Evolutionary conservation across 2,329 filamentous ascomycete genomes (phyloP).

Genomic region (Aspergillus vadensis): DNA sequence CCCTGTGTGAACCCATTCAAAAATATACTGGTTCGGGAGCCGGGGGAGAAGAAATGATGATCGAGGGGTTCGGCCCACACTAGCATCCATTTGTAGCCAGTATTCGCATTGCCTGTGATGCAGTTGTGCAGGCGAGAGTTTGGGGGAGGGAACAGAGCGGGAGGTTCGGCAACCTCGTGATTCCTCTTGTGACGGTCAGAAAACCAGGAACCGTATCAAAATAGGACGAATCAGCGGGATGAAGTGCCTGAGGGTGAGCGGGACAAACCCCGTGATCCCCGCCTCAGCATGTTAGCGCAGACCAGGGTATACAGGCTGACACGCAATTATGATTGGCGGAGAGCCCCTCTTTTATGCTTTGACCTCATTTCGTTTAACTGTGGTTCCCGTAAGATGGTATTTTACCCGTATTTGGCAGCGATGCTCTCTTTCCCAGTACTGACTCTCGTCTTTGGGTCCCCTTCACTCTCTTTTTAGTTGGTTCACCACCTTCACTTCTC

Average conservation of each 20-base stretch:
- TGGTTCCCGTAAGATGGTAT: slow-evolving; percentile 14
- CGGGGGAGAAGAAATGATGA: background rate
- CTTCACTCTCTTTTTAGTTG: slow-evolving; percentile 5
- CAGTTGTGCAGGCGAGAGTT: background rate
- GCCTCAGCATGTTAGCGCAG: slow-evolving; percentile 12
- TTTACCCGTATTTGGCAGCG: slow-evolving; percentile 14
- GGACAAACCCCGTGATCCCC: background rate
- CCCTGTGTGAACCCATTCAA: background rate
- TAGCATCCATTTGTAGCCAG: too few relatives aligned
- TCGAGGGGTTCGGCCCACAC: slow-evolving; percentile 4
- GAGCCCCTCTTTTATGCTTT: slow-evolving; percentile 14
- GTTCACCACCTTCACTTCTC: slow-evolving; percentile 1
- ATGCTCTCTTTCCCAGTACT: background rate
- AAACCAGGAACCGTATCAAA: slow-evolving; percentile 30
- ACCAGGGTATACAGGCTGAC: background rate
- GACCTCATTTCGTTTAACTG: slow-evolving; percentile 26
- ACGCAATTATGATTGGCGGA: slow-evolving; percentile 16
- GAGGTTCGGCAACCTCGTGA: slow-evolving; percentile 14
- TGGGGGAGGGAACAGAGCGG: background rate
- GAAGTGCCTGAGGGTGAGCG: slow-evolving; percentile 7
- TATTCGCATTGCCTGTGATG: background rate
- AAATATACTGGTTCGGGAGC: background rate
- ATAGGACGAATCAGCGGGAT: slow-evolving; percentile 8
- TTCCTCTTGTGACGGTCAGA: slow-evolving; percentile 17
- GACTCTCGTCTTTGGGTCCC: slow-evolving; percentile 10